Evolutionary conservation across 1,139 yeast species (phyloP), one percentile per base, ranked within the genome.

Genomic region (Pichia sp.): DNA sequence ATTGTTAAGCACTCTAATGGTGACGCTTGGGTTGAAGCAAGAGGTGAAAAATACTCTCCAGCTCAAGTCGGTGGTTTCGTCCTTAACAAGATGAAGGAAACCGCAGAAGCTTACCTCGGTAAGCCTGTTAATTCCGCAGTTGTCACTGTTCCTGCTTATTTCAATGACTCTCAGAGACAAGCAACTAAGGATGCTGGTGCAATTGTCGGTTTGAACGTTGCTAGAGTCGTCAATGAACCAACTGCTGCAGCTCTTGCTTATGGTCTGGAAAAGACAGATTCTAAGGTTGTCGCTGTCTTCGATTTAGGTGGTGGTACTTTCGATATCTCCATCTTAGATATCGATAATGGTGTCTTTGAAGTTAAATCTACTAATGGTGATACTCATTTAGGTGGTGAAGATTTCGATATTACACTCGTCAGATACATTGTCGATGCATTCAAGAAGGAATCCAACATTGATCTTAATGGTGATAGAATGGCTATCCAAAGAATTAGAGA

Each of bases 401-500:
- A 85, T 69, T 82, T 82, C 64, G 80, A 74, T 64, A 72, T 72
- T 51, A 86, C 87, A 59, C 84, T 88, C 56, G 80, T 85, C 50
- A 82, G 95, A 70, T 75, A 82, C 69, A 79, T 91, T 56, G 88
- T 91, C 49, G 91, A 85, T 47, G 78, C 77, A 61, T 93, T 91
- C 80, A 87, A 91, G 76, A 77, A 84, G 67, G 95, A 87, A 63
- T 68, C 78, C 42, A 96, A 96, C 58, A 74, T 91, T 55, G 93
- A 88, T 64, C 77, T 91, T 59, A 70, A 72, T 54, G 74, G 77
- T 60, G 98, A 91, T 73, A 83, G 97, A 69, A 88, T 88, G 96
- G 97, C 97, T 55, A 83, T 91, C 57, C 98, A 91, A 74, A 85
- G 98, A 74, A 88, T 93, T 67, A 86, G 98, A 75, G 98, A 91